Evolutionary conservation across 2,329 filamentous ascomycete species (phyloP).

Genomic region (Cladosporium sp.): DNA sequence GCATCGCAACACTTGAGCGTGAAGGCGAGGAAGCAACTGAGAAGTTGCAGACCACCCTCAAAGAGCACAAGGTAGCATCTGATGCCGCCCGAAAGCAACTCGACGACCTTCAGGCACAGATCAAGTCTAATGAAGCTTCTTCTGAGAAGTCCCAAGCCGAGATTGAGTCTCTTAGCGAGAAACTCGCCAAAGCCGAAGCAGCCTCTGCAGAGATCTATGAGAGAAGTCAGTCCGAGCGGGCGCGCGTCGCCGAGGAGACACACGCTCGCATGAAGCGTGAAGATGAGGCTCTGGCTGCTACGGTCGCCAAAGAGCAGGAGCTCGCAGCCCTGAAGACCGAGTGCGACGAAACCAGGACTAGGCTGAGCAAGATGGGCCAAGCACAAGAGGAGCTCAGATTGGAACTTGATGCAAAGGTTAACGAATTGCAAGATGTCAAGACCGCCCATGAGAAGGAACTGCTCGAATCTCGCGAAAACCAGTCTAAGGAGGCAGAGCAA

Average conservation of each 20-base stretch:
- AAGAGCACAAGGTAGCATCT: conserved; percentile 14
- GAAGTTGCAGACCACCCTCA: conserved; percentile 16
- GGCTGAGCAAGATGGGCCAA: conserved; percentile 3
- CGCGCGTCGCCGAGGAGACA: neutral
- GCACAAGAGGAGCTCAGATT: conserved; percentile 6
- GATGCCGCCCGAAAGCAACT: conserved; percentile 17
- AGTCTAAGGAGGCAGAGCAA: neutral
- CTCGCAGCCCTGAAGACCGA: conserved; percentile 14
- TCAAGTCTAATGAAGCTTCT: conserved; percentile 4
- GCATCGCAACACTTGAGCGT: conserved; percentile 18
- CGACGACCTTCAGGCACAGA: conserved; percentile 15
- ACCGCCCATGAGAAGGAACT: conserved; percentile 1
- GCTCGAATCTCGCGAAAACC: neutral
- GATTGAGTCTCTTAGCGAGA: conserved; percentile 15
- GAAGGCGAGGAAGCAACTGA: conserved; percentile 19
- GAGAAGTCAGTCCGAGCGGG: neutral
- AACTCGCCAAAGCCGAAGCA: conserved; percentile 19
- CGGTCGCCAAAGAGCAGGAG: conserved; percentile 8
- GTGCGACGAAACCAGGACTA: conserved; percentile 7
- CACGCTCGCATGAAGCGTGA: conserved; percentile 8
- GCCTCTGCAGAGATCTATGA: conserved; percentile 1
- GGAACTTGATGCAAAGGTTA: neutral
- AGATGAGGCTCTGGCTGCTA: neutral
- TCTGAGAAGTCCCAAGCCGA: conserved; percentile 8
- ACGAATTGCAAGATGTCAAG: conserved; percentile 9